Base-by-base conservation (phyloP, 2,329 filamentous ascomycete genomes). In the Diaporthe destruens region DNA sequence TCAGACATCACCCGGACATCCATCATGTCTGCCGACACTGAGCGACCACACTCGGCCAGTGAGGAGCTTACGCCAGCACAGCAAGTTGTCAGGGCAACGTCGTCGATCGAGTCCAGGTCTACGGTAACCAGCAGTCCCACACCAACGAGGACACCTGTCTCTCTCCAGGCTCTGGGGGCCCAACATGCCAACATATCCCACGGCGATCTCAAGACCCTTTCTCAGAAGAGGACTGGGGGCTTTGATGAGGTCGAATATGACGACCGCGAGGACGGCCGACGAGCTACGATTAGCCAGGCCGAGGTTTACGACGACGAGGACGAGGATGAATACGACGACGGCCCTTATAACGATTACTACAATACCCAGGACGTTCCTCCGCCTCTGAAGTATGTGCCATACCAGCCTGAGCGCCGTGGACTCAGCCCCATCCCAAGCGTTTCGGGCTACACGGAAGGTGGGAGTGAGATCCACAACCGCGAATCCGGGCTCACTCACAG, bases 381-480 rank as follows among this genome's bases (percentile, higher is more conserved):
- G 3, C 90, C 89, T 20, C 81, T 91, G 36, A 89, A 89, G 75
- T 93, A 92, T 76, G 86, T 91, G n/a, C 89, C 92, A 1, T 92
- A 93, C 75, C 88, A 91, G 77, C 87, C 90, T 14, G 90, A 92
- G 76, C 88, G 90, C 68, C 92, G 93, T 54, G 92, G 91, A 14
- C 83, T 97, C 63, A 98, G 95, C 79, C 96, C 96, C 0, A 95
- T 97, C 73, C 95, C 96, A 76, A 98, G 95, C 77, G 94, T 98
- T 20, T 96, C 94, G 14, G 96, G 95, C 75, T 96, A 95, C 78
- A 92, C 90, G 5, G 91, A 95, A 77, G 90, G 90, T 59, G 90
- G 90, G 69, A 91, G 86, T 77, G 88, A 91, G 74, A 83, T 84
- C 44, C 82, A 83, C 39, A 89, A 88, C 77, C 88, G 88, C 63